phyloP scores from a whole-genome alignment of 805 yeast species.

The Candida xyloterini region DNA sequence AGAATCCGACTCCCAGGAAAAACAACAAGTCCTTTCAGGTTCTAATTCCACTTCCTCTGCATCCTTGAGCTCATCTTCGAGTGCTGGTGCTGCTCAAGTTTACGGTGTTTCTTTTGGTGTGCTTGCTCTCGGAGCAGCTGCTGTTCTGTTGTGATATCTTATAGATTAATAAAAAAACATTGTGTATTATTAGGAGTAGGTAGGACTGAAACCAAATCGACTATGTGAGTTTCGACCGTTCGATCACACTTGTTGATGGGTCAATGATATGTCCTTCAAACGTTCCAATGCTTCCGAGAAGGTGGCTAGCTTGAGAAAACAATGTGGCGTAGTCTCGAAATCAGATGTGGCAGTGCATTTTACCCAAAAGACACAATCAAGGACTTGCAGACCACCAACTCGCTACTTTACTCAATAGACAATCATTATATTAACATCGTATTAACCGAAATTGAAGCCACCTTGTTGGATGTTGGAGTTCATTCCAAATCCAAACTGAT shows the following conservation, averaged over 20 bases:
- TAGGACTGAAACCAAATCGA: too few relatives aligned
- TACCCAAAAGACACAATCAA: too few relatives aligned
- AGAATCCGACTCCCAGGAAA: conserved; percentile 10
- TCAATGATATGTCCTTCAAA: too few relatives aligned
- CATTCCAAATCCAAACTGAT: conserved; percentile 85
- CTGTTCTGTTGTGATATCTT: conserved; percentile 18
- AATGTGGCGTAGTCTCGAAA: too few relatives aligned
- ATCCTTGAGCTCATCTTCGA: conserved; percentile 14
- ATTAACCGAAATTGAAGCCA: conserved; percentile 46
- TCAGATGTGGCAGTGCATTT: too few relatives aligned
- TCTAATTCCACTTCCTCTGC: conserved; percentile 23
- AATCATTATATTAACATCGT: conserved; percentile 1
- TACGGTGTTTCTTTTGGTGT: conserved; percentile 21
- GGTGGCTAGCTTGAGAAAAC: too few relatives aligned
- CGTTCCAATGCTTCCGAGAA: too few relatives aligned
- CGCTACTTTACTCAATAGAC: background rate
- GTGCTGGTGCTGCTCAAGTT: conserved; percentile 26
- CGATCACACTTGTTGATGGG: too few relatives aligned
- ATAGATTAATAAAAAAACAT: background rate
- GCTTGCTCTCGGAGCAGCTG: conserved; percentile 20
- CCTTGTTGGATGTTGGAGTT: conserved; percentile 45
- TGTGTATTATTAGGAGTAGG: background rate
- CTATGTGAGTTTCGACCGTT: too few relatives aligned
- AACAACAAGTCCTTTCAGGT: conserved; percentile 22
- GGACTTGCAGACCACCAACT: too few relatives aligned